Evolutionary conservation across 2,329 filamentous ascomycete genomes (phyloP).

Genomic region (Lachnellula cervina): DNA sequence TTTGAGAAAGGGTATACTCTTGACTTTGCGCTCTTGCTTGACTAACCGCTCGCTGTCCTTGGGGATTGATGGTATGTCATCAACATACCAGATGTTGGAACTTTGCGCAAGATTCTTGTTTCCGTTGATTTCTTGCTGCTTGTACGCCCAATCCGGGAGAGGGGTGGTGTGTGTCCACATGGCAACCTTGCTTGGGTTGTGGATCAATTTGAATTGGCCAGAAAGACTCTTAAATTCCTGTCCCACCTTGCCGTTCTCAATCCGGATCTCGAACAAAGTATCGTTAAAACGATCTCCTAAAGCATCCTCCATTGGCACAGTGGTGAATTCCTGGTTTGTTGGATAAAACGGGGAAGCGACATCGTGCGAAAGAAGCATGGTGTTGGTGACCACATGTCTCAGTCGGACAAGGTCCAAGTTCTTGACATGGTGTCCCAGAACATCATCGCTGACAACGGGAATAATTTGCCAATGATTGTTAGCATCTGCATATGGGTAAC

Average conservation of each 20-base stretch:
- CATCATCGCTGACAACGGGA: conserved; percentile 57
- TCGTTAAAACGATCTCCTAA: conserved; percentile 74
- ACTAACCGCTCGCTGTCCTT: conserved; percentile 64
- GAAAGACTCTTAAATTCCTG: conserved; percentile 88
- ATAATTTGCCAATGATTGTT: conserved; percentile 98
- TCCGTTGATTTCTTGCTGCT: conserved; percentile 98
- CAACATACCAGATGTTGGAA: conserved; percentile 92
- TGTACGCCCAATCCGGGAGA: conserved; percentile 94
- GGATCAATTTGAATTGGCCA: conserved; percentile 92
- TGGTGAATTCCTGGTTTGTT: conserved; percentile 98
- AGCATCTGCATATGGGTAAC: conserved; percentile 96
- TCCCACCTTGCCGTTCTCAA: conserved; percentile 75
- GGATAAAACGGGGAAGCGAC: conserved; percentile 94
- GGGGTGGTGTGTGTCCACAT: conserved; percentile 98
- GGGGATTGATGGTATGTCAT: conserved; percentile 79
- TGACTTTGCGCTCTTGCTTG: conserved; percentile 74
- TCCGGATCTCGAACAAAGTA: conserved; percentile 85
- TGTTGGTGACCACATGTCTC: conserved; percentile 80
- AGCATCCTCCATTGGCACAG: conserved; percentile 67
- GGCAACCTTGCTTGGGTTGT: conserved; percentile 90
- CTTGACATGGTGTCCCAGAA: conserved; percentile 61
- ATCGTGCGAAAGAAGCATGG: conserved; percentile 85
- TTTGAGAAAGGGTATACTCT: conserved; percentile 77
- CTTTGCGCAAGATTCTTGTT: conserved; percentile 91
- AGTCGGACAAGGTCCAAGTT: conserved; percentile 85